Evolutionary conservation across 805 yeast genomes (phyloP), one percentile per base, ranked within the genome.

Genomic region (Starmerella geochares): DNA sequence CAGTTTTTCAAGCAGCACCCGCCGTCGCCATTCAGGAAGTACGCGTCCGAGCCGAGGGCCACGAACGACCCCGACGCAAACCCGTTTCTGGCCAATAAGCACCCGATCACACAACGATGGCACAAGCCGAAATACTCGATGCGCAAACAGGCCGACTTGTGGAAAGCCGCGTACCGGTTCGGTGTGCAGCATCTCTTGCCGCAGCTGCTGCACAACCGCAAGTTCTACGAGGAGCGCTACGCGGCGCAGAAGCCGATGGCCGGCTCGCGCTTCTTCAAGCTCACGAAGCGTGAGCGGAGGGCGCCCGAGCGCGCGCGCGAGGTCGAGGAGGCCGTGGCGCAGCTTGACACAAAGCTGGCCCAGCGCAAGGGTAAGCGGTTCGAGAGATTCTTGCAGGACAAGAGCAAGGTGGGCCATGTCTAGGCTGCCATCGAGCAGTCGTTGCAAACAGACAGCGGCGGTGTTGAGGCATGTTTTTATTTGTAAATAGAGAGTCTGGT

Each of bases 151-250:
- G 78, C 88, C 17, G 95, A 81, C 55, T 69, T 88, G 48, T 86
- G 75, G 73, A 88, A 88, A 67, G 67, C 83, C 61, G 96, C 96
- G 1, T 73, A 77, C 62, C 76, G 80, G 59, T 83, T 76, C 59
- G 96, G 96, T n/a, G 72, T 88, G 6, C 73, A 78, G 35, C 86
- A 83, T 53, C 69, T 86, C 52, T 70, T 88, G 64, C 96, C 96
- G 24, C 72, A 76, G 25, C 62, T 78, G 42, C 75, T 77, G 42
- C 74, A 75, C 56, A 54, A 62, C 57, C 82, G 82, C 73, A 76
- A 73, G 65, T 83, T 87, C 77, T 85, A 75, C 68, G 79, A 78
- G 61, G 92, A 85, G 55, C 86, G 84, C 66, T 83, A 81, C 66
- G 72, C 75, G 39, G 71, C 75, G 54, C 81, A 83, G 70, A 74